phyloP scores from a whole-genome alignment of 306 rosid species.

The Cucurbita ficifolia region DNA sequence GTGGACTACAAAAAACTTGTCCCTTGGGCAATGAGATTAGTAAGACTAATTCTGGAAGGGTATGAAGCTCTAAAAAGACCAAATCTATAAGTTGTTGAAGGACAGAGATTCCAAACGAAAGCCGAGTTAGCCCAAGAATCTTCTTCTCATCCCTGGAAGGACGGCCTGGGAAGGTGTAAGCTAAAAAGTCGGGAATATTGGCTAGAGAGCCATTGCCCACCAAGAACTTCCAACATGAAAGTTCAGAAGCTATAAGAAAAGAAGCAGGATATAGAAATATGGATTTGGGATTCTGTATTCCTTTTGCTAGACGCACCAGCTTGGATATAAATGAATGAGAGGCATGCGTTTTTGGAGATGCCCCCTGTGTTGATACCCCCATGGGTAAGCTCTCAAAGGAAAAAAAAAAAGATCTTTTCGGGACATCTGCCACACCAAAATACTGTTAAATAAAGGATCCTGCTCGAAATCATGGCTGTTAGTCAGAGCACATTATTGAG shows the following conservation, averaged over 20 bases:
- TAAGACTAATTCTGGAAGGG: no score
- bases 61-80: no score
- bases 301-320: background rate
- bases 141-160: no score
- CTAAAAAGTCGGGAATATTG: no score
- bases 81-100: no score
- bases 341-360: background rate
- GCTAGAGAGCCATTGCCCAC: no score
- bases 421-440: background rate
- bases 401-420: no score
- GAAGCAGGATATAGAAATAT: background rate
- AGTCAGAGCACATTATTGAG: background rate
- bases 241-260: background rate
- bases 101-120: no score
- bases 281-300: background rate
- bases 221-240: background rate
- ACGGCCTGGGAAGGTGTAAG: no score
- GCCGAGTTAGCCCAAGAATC: no score
- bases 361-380: background rate
- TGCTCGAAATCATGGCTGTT: background rate
- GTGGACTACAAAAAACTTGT: no score
- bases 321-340: background rate
- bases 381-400: background rate
- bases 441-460: background rate
- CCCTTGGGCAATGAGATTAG: no score